phyloP scores from a whole-genome alignment of 2,329 filamentous ascomycete genomes.

The Cladobotryum protrusum region DNA sequence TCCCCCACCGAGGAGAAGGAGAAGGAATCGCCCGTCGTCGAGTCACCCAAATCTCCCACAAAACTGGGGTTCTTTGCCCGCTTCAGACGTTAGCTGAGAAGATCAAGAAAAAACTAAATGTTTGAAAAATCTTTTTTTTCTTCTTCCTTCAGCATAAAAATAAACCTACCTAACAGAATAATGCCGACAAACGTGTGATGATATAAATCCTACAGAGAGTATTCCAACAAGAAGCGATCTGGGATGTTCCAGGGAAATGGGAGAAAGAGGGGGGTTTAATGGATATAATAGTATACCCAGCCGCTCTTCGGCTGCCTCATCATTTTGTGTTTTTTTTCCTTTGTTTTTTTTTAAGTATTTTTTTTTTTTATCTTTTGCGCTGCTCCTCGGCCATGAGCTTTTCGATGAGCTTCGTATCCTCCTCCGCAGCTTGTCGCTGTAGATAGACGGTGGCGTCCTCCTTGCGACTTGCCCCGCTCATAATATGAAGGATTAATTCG shows the following conservation, averaged over 20 bases:
- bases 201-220: neutral
- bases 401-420: conserved; percentile 45
- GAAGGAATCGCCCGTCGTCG: conserved; percentile 1
- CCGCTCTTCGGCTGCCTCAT: neutral
- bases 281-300: conserved; percentile 8
- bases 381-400: conserved; percentile 42
- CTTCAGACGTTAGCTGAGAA: conserved; percentile 34
- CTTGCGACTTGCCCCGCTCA: conserved; percentile 27
- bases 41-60: conserved; percentile 28
- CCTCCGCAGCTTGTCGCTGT: conserved; percentile 38
- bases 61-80: conserved; percentile 35
- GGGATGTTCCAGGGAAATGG: neutral
- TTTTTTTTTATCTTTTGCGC: conserved; percentile 17
- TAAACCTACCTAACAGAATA: neutral
- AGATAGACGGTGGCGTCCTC: conserved; percentile 30
- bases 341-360: neutral
- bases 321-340: neutral
- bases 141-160: neutral
- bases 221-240: neutral
- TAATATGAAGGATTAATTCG: conserved; percentile 47
- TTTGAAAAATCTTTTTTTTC: neutral
- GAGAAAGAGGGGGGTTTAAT: neutral
- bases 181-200: neutral
- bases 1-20: conserved; percentile 15
- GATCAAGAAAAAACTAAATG: neutral